Evolutionary conservation across 495 filamentous ascomycete species (phyloP).

Genomic region (Oidiodendron maius): DNA sequence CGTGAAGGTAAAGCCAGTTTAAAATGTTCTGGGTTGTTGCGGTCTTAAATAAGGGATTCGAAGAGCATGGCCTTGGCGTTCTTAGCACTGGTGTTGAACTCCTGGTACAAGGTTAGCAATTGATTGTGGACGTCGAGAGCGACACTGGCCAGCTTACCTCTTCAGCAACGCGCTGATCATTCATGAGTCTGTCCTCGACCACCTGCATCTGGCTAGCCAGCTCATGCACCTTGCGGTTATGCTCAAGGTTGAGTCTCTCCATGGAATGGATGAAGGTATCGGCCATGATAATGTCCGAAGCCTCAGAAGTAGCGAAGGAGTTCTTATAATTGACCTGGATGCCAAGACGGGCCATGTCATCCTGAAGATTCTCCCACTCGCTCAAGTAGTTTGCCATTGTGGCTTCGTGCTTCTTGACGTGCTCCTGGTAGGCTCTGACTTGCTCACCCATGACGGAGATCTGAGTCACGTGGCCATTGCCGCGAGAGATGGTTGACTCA

Average conservation of each 20-base stretch:
- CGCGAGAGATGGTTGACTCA: constrained; percentile 5
- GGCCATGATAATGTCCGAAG: neutral
- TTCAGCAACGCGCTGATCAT: constrained; percentile 23
- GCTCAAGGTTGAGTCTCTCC: constrained; percentile 13
- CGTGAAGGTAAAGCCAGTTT: no score
- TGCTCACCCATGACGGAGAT: constrained; percentile 16
- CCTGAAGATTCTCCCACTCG: constrained; percentile 17
- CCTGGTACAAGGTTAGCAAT: constrained; percentile 10
- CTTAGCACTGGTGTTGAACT: constrained; percentile 11
- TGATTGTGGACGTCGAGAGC: neutral
- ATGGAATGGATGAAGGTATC: constrained; percentile 12
- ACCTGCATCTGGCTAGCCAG: constrained; percentile 18
- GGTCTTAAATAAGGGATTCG: constrained; percentile 7
- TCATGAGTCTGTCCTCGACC: constrained; percentile 17
- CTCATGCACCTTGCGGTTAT: constrained; percentile 4
- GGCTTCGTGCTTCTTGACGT: constrained; percentile 16
- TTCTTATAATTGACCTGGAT: constrained; percentile 12
- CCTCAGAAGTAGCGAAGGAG: neutral
- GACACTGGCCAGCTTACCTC: constrained; percentile 11
- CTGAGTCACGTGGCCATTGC: constrained; percentile 8
- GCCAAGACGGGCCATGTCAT: constrained; percentile 16
- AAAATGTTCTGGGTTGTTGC: no score
- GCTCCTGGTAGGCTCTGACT: constrained; percentile 9
- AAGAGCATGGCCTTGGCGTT: constrained; percentile 15
- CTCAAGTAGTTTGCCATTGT: constrained; percentile 19